These are phyloP conservation scores for Urostyla sp. DNA, from an alignment of 73 alveolate species.

Conservation along the genomic window DNA sequence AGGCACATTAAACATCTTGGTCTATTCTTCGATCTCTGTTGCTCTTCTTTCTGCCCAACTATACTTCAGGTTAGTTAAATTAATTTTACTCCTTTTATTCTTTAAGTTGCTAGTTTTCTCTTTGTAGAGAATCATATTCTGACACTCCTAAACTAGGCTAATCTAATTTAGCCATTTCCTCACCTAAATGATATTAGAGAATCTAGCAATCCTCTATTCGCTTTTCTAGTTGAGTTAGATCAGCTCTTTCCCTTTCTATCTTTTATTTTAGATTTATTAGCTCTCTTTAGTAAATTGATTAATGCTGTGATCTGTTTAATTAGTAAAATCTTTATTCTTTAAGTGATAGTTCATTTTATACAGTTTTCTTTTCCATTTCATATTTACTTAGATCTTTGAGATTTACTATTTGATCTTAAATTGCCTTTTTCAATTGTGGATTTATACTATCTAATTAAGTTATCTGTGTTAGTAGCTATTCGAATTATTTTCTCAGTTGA, in stretches of 20 bases:
- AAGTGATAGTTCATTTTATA: neutral
- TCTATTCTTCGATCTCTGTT: slow-evolving; percentile 6
- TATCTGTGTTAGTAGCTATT: neutral
- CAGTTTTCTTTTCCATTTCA: neutral
- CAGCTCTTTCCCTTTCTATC: slow-evolving; percentile 35
- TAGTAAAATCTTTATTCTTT: slow-evolving; percentile 33
- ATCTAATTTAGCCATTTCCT: slow-evolving; percentile 9
- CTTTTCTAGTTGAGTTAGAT: slow-evolving; percentile 8
- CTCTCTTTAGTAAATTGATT: too few species aligned
- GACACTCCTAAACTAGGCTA: neutral
- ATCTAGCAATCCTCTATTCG: slow-evolving; percentile 21
- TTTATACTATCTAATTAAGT: neutral
- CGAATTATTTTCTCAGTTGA: slow-evolving; percentile 8
- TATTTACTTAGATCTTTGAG: neutral
- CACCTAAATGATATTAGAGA: neutral
- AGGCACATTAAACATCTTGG: slow-evolving; percentile 31
- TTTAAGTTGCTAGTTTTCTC: neutral
- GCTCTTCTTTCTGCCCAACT: slow-evolving; percentile 45
- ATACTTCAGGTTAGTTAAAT: neutral
- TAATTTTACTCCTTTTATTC: neutral
- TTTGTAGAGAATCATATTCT: neutral
- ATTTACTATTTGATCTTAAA: neutral
- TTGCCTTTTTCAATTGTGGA: neutral
- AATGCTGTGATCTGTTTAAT: neutral
- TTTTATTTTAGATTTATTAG: too few species aligned